Percentiles rank a stretch among this genome's conserved stretches.
These are phyloP conservation scores for Lentinula aciculospora DNA, from an alignment of 768 basidiomycete species.

Conservation along the genomic window DNA sequence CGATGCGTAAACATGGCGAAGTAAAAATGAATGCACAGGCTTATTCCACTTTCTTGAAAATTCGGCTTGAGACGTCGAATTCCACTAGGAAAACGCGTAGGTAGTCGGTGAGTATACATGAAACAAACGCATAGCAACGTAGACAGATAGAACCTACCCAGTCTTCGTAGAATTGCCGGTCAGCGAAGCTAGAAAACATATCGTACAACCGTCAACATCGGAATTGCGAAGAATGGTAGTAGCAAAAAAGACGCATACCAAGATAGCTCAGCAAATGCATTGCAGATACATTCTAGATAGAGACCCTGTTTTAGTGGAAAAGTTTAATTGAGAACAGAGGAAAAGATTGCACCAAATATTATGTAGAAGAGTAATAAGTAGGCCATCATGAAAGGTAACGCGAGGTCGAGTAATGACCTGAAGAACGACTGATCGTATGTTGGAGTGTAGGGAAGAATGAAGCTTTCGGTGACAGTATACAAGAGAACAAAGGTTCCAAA, in stretches of 20 bases:
- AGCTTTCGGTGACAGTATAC: slow-evolving; percentile 88
- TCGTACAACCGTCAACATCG: slow-evolving; percentile 3
- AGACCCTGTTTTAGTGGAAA: slow-evolving; percentile 18
- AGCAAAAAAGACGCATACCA: slow-evolving; percentile 43
- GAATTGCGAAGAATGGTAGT: neutral
- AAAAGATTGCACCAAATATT: slow-evolving; percentile 57
- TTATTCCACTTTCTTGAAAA: slow-evolving; percentile 99
- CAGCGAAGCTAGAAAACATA: slow-evolving; percentile 68
- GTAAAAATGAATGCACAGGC: slow-evolving; percentile 89
- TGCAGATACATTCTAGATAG: slow-evolving; percentile 86
- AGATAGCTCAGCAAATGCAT: slow-evolving; percentile 90
- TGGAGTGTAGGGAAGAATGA: slow-evolving; percentile 82
- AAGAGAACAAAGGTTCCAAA: slow-evolving; percentile 96
- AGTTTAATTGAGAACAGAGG: neutral
- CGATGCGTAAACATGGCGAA: slow-evolving; percentile 93
- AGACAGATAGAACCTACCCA: slow-evolving; percentile 51
- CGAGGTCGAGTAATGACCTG: slow-evolving; percentile 76
- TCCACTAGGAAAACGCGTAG: slow-evolving; percentile 58
- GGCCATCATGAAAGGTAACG: slow-evolving; percentile 90
- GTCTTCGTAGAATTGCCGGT: slow-evolving; percentile 95
- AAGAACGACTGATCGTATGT: slow-evolving; percentile 62
- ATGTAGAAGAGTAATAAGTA: slow-evolving; percentile 86
- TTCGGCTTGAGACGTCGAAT: slow-evolving; percentile 94
- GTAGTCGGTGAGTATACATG: neutral
- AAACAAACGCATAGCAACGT: neutral